A percentile compares a stretch with the other conserved stretches of the same genome.
These are phyloP conservation scores for Pseudotulostoma volvatum DNA, from an alignment of 495 filamentous ascomycete species.

Conservation along the genomic window DNA sequence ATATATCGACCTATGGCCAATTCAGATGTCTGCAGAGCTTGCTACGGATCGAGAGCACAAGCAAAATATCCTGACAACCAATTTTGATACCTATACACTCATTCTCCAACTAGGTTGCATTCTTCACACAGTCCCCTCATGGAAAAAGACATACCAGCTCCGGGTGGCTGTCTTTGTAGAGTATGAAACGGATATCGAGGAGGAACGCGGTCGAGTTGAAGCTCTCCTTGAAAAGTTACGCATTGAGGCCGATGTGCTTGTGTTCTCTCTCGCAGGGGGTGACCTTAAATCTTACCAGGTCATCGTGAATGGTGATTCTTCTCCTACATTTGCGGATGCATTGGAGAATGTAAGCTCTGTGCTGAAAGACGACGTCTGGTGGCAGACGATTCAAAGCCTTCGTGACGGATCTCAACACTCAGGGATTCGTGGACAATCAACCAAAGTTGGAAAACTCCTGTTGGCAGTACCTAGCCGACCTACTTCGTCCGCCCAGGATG, in stretches of 20 bases:
- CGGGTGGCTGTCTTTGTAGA: conserved; percentile 78
- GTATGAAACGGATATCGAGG: conserved; percentile 69
- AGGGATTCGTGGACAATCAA: conserved; percentile 6
- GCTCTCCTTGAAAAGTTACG: conserved; percentile 63
- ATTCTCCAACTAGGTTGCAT: conserved; percentile 80
- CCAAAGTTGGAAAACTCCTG: conserved; percentile 10
- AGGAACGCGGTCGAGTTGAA: conserved; percentile 58
- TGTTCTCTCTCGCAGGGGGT: conserved; percentile 70
- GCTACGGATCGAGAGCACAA: conserved; percentile 41
- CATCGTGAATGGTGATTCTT: conserved; percentile 52
- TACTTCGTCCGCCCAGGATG: conserved; percentile 38
- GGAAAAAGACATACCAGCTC: conserved; percentile 60
- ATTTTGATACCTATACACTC: conserved; percentile 83
- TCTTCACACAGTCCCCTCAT: conserved; percentile 63
- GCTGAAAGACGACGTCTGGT: conserved; percentile 62
- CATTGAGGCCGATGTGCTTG: conserved; percentile 62
- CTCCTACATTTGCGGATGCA: conserved; percentile 25
- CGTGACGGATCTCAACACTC: conserved; percentile 24
- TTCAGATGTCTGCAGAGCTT: conserved; percentile 69
- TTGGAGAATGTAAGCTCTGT: conserved; percentile 38
- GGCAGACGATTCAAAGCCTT: conserved; percentile 53
- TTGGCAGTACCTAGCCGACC: conserved; percentile 32
- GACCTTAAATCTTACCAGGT: conserved; percentile 55
- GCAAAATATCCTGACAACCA: conserved; percentile 63
- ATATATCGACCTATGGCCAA: conserved; percentile 81